Evolutionary conservation across 2,329 filamentous ascomycete genomes (phyloP).

Genomic region (Penicillium sp.): DNA sequence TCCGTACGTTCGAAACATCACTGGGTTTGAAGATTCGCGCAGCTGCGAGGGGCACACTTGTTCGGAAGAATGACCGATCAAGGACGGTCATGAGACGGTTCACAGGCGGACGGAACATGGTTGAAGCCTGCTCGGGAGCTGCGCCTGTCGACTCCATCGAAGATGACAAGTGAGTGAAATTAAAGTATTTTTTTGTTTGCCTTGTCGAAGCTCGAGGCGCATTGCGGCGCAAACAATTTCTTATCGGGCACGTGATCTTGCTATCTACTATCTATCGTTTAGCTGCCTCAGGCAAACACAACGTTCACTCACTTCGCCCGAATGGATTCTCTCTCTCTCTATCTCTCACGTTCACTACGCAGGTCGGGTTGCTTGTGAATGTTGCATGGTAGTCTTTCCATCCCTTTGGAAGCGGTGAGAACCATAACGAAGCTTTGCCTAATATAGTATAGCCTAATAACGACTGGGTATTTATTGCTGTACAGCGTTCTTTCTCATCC

Average conservation of each 20-base stretch:
- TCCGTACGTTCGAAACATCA: conserved; percentile 69
- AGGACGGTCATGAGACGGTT: conserved; percentile 75
- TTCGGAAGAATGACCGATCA: conserved; percentile 78
- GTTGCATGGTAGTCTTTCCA: no score
- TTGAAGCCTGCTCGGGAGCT: conserved; percentile 19
- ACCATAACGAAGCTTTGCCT: no score
- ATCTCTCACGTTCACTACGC: no score
- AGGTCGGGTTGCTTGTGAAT: no score
- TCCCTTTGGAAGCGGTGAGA: no score
- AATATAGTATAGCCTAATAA: no score
- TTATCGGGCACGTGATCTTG: conserved; percentile 27
- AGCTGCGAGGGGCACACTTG: conserved; percentile 70
- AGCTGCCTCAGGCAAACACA: no score
- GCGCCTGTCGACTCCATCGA: conserved; percentile 24
- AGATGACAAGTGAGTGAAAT: neutral
- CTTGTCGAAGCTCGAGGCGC: conserved; percentile 10
- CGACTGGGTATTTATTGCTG: no score
- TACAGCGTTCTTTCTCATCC: no score
- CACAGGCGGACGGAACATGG: conserved; percentile 73
- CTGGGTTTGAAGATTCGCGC: conserved; percentile 72
- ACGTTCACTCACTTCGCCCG: no score
- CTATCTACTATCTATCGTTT: no score
- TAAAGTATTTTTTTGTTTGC: neutral
- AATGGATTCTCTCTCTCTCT: no score
- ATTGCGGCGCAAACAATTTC: conserved; percentile 16